A percentile compares a stretch with the other conserved stretches of the same genome.
Conservation (phyloP, 176 grass and related monocot species). For the Pharus latifolius region DNA sequence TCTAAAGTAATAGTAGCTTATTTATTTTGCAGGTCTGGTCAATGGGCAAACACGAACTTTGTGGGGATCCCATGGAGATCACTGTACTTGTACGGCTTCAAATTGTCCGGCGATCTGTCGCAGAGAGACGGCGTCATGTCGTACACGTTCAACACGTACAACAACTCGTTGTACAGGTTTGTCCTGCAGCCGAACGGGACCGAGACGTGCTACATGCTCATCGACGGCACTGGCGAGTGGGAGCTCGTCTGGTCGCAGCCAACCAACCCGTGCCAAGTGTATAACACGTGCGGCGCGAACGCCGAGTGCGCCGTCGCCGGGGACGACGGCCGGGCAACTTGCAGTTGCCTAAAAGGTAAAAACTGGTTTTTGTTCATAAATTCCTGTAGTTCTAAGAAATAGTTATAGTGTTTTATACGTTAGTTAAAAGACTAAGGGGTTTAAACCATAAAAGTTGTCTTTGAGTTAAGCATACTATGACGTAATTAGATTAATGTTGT, state of each 20-base stretch:
- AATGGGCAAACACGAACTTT: conserved; percentile 31
- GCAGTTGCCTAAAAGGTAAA: conserved; percentile 44
- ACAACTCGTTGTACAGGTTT: conserved; percentile 28
- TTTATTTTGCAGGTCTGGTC: conserved; percentile 12
- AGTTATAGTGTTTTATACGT: no score
- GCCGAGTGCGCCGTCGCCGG: conserved; percentile 25
- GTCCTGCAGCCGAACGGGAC: conserved; percentile 30
- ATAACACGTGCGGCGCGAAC: conserved; percentile 64
- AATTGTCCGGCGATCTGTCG: conserved; percentile 18
- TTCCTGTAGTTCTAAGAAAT: no score
- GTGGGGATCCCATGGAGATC: conserved; percentile 30
- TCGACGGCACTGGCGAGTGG: conserved; percentile 14
- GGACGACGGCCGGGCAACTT: conserved; percentile 2
- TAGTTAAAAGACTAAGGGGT: no score
- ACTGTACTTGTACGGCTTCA: conserved; percentile 40
- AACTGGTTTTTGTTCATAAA: no score
- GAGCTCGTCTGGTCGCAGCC: conserved; percentile 55
- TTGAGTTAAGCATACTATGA: no score
- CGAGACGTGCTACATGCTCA: conserved; percentile 43
- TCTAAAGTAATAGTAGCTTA: no score
- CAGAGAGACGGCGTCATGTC: not conserved
- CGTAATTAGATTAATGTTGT: no score
- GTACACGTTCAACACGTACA: conserved; percentile 24
- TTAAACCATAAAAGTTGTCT: no score
- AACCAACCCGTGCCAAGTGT: conserved; percentile 32